Evolutionary conservation across 169 alveolate species (phyloP).

Genomic region (Theileria parva): DNA sequence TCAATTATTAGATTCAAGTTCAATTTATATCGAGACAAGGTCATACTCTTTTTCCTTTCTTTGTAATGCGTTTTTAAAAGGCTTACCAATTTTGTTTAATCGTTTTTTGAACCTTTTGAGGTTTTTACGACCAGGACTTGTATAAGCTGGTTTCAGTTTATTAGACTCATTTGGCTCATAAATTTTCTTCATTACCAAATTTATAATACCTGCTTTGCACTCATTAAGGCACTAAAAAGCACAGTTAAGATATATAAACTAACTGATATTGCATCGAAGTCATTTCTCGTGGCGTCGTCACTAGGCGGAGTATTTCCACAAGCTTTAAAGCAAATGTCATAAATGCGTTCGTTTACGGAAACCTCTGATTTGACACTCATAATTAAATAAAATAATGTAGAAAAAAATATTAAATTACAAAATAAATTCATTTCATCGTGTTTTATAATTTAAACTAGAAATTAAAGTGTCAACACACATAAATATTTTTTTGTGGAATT

Average conservation of each 20-base stretch:
- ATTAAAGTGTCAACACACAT: constrained; percentile 5
- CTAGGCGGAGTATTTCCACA: constrained; percentile 13
- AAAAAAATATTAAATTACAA: constrained; percentile 11
- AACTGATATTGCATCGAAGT: constrained; percentile 4
- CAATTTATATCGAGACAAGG: neutral
- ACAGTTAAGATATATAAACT: constrained; percentile 6
- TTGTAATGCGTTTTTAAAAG: neutral
- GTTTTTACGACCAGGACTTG: neutral
- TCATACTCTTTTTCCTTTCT: neutral
- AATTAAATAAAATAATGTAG: neutral
- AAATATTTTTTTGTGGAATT: neutral
- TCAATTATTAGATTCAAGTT: constrained; percentile 15
- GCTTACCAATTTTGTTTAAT: neutral
- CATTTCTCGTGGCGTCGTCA: neutral
- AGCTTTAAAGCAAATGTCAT: constrained; percentile 22
- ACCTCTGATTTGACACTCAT: neutral
- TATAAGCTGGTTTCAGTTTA: neutral
- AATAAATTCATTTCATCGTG: constrained; percentile 9
- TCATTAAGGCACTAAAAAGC: constrained; percentile 18
- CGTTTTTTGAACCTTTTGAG: neutral
- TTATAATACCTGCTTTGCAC: constrained; percentile 16
- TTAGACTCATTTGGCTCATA: neutral
- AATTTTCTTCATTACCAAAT: constrained; percentile 22
- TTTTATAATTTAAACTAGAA: neutral
- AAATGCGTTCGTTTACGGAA: neutral